Evolutionary conservation across 805 yeast species (phyloP), one percentile per base, ranked within the genome.

Genomic region (Cyberlindnera xishuangbannaensis): DNA sequence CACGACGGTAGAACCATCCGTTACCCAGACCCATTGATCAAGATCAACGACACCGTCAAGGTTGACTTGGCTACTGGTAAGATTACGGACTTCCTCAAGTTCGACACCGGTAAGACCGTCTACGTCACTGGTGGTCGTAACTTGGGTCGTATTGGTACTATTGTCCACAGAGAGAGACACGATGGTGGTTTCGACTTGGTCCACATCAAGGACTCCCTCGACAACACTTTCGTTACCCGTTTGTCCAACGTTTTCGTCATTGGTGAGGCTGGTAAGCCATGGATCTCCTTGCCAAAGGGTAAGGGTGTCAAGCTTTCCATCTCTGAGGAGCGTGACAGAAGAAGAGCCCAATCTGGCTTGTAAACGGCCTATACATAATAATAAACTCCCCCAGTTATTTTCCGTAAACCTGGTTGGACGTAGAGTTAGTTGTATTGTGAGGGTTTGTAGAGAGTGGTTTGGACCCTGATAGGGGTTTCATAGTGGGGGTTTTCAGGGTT

Each of bases 1-100:
- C 98, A 90, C 81, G 98, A 90, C 65, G 97, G 98, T 72, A 88
- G 98, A 81, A 90, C 98, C 65, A 73, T 90, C 76, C 88, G 97
- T 73, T 90, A 88, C 85, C 97, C 97, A 69, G 97, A 90, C 66
- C 98, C 98, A 71, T 69, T 71, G 56, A 79, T 90, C 81, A 90
- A 76, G 74, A 87, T 86, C 62, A 88, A 92, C 79, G 98, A 90
- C 76, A 84, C 97, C 56, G 95, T 90, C 64, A 88, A 88, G 81
- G 73, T 90, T 64, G 95, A 90, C 73, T 76, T 90, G 62, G 95
- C 90, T 56, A 69, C 96, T 53, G 97, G 97, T 69, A 90, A 90
- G 78, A 80, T 87, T 65, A 69, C 82, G 41, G 88, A 84, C 53
- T 84, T 69, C 73, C 76, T 90, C 69, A 82, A 83, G 71, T 84